Evolutionary conservation across 1,284 basidiomycete species (phyloP).

Genomic region (Boletus sp.): DNA sequence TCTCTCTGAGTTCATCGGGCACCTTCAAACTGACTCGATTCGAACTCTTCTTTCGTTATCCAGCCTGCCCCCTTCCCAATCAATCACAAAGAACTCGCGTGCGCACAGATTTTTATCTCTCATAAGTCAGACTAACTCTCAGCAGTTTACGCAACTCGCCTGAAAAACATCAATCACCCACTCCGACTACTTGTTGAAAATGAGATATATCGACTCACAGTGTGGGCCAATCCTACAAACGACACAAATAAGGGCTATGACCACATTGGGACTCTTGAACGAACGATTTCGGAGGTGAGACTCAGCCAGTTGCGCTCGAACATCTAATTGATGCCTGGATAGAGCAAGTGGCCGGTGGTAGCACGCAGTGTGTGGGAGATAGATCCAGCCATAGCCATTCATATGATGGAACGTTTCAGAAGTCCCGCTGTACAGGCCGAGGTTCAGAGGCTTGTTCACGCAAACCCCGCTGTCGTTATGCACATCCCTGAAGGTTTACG

Average conservation of each 20-base stretch:
- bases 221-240: constrained; percentile 89
- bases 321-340: constrained; percentile 14
- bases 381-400: constrained; percentile 78
- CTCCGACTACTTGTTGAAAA: constrained; percentile 85
- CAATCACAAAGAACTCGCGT: constrained; percentile 46
- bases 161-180: constrained; percentile 67
- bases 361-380: constrained; percentile 81
- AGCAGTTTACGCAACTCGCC: constrained; percentile 54
- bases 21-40: constrained; percentile 72
- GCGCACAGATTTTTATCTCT: constrained; percentile 22
- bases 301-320: not conserved
- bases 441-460: constrained; percentile 71
- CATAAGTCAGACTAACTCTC: constrained; percentile 6
- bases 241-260: constrained; percentile 69
- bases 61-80: constrained; percentile 58
- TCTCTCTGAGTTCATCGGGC: constrained; percentile 77
- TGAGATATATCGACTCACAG: constrained; percentile 80
- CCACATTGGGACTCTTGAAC: constrained; percentile 54
- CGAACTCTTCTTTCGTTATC: constrained; percentile 65
- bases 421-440: constrained; percentile 59
- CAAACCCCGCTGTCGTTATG: constrained; percentile 68
- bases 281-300: constrained; percentile 57
- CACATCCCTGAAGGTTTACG: constrained; percentile 77
- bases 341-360: constrained; percentile 69
- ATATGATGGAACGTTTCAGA: constrained; percentile 87